Base-by-base conservation (phyloP, 2,329 filamentous ascomycete species). In the Rhynchosporium secalis region DNA sequence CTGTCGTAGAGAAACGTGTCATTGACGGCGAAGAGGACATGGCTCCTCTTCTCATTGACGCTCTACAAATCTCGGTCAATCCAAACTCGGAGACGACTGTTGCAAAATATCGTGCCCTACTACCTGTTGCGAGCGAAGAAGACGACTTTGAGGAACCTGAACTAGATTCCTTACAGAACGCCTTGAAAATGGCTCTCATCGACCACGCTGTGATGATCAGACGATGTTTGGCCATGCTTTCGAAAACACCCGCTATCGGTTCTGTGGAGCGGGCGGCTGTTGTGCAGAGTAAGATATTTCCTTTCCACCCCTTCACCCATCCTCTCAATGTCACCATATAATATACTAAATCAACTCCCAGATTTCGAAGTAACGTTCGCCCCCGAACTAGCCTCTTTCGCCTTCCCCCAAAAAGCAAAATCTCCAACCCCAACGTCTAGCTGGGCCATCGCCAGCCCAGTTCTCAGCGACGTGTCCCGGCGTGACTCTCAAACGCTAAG, bases 171-270 rank as follows among this genome's bases (percentile, higher is more conserved):
- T 82, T 92, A 70, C 88, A 96, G 67, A 91, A 85, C 55, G 91
- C 92, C 1, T 86, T 98, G 67, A 89, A 89, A 72, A 90, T 93
- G 74, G 90, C 92, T 0, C 81, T 98, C 36, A 83, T 96, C 47
- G 95, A 98, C 71, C 93, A 98, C 75, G 91, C 92, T 2, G 83
- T 96, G 63, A 88, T 91, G 75, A 86, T 98, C 70, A 92, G 94
- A 78, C 87, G 91, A 66, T 94, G 91, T 70, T 76, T 98, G 66
- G 81, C 81, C 3, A 81, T 87, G 69, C 91, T 91, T 75, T 82
- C 83, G 62, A 86, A 83, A 56, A 68, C 69, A 78, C 83, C 80
- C 75, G 81, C 78, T 75, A 86, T 84, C 74, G 80, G 76, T 69
- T 79, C 76, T 65, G 15, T 40, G 1, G 65, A 67, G 52, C 79